A percentile compares a stretch with the other conserved stretches of the same genome.
These are phyloP conservation scores for Candida coleopterorum DNA, from an alignment of 805 yeast genomes.

Conservation along the genomic window DNA sequence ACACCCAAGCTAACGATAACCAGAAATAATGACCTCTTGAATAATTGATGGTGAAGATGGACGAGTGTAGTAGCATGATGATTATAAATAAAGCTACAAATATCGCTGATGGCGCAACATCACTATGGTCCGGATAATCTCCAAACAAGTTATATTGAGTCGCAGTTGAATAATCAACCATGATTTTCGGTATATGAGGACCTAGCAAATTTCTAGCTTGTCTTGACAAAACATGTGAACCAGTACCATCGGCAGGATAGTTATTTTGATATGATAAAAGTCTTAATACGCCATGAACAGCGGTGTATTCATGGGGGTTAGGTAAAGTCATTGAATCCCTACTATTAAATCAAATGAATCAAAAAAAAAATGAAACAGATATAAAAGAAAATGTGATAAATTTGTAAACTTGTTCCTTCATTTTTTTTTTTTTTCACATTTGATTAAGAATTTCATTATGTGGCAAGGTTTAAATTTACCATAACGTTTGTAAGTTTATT, in stretches of 20 bases:
- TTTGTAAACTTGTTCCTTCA: too few species aligned
- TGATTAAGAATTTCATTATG: too few species aligned
- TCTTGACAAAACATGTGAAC: constrained; percentile 20
- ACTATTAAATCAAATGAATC: too few species aligned
- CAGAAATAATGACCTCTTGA: constrained; percentile 58
- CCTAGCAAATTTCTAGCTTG: constrained; percentile 33
- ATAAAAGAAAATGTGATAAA: too few species aligned
- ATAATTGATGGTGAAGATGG: constrained; percentile 44
- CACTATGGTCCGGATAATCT: constrained; percentile 48
- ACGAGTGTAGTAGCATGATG: constrained; percentile 42
- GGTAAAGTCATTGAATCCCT: constrained; percentile 4
- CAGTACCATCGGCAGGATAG: constrained; percentile 29
- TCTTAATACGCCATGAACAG: constrained; percentile 25
- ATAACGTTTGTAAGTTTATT: too few species aligned
- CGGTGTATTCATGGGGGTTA: constrained; percentile 13
- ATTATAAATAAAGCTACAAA: constrained; percentile 51
- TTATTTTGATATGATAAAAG: constrained; percentile 25
- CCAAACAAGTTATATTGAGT: constrained; percentile 54
- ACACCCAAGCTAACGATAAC: constrained; percentile 47
- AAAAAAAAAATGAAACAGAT: too few species aligned
- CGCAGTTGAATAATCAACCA: constrained; percentile 32
- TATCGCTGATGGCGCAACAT: constrained; percentile 56
- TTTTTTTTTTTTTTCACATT: too few species aligned
- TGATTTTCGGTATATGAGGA: constrained; percentile 32
- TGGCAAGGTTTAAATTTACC: too few species aligned